Evolutionary conservation across 768 basidiomycete genomes (phyloP).

Genomic region (Leccinum subtestaceum): DNA sequence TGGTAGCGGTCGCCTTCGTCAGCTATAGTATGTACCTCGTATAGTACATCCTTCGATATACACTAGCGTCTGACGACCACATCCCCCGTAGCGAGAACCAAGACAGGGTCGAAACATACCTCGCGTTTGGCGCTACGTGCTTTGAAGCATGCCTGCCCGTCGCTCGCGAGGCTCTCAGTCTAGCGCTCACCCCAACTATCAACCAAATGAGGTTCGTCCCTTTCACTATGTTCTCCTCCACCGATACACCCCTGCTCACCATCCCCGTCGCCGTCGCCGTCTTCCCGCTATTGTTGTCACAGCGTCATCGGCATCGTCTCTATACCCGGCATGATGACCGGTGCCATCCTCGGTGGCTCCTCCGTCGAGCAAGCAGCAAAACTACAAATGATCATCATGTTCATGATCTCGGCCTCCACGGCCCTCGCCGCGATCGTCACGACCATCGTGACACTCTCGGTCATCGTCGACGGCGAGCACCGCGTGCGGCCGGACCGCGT

Average conservation of each 20-base stretch:
- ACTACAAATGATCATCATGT: slow-evolving; percentile 92
- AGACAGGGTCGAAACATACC: slow-evolving; percentile 83
- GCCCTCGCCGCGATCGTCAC: slow-evolving; percentile 67
- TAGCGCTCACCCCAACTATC: slow-evolving; percentile 77
- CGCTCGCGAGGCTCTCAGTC: slow-evolving; percentile 68
- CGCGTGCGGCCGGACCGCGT: slow-evolving; percentile 65
- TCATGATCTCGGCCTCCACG: slow-evolving; percentile 82
- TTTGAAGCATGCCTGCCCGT: slow-evolving; percentile 83
- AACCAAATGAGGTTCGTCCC: slow-evolving; percentile 75
- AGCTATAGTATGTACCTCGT: slow-evolving; percentile 55
- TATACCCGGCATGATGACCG: slow-evolving; percentile 92
- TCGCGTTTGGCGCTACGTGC: slow-evolving; percentile 82
- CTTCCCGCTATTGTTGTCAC: not conserved
- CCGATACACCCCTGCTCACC: not conserved
- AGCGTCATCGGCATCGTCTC: slow-evolving; percentile 75
- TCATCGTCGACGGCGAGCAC: slow-evolving; percentile 68
- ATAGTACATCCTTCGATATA: not conserved
- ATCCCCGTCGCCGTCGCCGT: not conserved
- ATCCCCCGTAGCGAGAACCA: slow-evolving; percentile 58
- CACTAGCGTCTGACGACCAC: not conserved
- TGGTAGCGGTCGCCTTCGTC: slow-evolving; percentile 67
- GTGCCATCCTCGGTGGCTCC: slow-evolving; percentile 83
- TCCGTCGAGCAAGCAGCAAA: slow-evolving; percentile 82
- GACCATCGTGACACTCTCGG: slow-evolving; percentile 55
- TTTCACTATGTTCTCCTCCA: not conserved